Base-by-base conservation (phyloP, 371 early-diverging fungal species). In the Rhizopus arrhizus region DNA sequence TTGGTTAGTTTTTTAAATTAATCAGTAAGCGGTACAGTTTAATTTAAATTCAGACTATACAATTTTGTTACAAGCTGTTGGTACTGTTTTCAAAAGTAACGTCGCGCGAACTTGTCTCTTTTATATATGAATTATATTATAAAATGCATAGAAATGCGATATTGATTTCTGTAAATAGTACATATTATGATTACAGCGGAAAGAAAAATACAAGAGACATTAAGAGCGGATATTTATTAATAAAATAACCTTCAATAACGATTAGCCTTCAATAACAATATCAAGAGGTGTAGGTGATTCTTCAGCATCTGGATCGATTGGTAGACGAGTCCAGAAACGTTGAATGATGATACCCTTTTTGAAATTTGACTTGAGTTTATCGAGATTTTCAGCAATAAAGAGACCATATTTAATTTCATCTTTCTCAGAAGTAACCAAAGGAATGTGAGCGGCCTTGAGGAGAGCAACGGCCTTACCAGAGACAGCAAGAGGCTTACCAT, bases 401-500 rank as follows among this genome's bases (percentile, higher is more conserved):
- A 38, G 2, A 36, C 34, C 28, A 38, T 11, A 28, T 45, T 40
- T 56, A 15, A 38, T 38, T 16, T 51, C 60, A 13, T 64, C 63
- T 3, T 31, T 38, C 0, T 66, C 55, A 15, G 6, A 32, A 11
- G 22, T 35, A 15, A 58, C 45, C 15, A 60, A 13, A 1, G 57
- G 43, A 12, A 62, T 62, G 13, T 57, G 51, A 43, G 69, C 66
- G 28, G 50, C 50, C 41, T 69, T 34, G 29, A 74, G 54, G 9
- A 77, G 51, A 2, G 65, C 36, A 28, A 56, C 49, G 53, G 67
- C 74, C 32, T 68, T 65, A 28, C 59, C 47, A 33, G 69, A 55
- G 9, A 70, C 70, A 43, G 67, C 73, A 46, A 78, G 66, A 33
- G 74, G 74, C 35, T 78, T 78, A 34, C 67, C 66, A 53, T 78